phyloP scores from a whole-genome alignment of 2,329 filamentous ascomycete genomes.

The Corynespora cassiicola region DNA sequence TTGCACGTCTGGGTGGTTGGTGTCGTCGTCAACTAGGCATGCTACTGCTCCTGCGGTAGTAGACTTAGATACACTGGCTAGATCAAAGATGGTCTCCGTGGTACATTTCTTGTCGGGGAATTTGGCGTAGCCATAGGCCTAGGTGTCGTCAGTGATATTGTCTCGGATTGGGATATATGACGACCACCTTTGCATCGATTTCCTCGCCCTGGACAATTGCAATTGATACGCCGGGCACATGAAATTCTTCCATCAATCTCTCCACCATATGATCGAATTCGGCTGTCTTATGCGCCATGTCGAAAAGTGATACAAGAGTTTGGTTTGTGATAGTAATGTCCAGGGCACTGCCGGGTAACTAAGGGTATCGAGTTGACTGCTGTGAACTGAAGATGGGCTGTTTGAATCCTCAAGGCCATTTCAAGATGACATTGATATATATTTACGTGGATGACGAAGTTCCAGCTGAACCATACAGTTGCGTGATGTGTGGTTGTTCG shows the following conservation, averaged over 20 bases:
- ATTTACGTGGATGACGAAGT: no score
- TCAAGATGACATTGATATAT: no score
- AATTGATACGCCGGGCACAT: slow-evolving; percentile 58
- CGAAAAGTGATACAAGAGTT: no score
- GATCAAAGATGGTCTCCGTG: slow-evolving; percentile 60
- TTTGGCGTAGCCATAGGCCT: slow-evolving; percentile 46
- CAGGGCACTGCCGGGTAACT: no score
- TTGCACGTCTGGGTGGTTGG: slow-evolving; percentile 44
- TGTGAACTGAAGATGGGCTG: no score
- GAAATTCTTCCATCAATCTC: slow-evolving; percentile 48
- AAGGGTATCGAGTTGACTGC: no score
- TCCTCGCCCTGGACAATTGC: slow-evolving; percentile 56
- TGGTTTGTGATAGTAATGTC: no score
- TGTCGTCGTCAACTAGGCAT: slow-evolving; percentile 56
- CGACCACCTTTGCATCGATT: slow-evolving; percentile 45
- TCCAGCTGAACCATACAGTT: no score
- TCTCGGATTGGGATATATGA: neutral
- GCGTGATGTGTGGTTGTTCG: no score
- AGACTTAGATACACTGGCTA: slow-evolving; percentile 64
- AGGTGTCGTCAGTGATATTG: slow-evolving; percentile 19
- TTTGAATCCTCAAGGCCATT: no score
- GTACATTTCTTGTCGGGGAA: slow-evolving; percentile 26
- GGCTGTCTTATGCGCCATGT: neutral
- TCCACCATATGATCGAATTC: slow-evolving; percentile 26
- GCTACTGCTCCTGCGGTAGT: slow-evolving; percentile 59